Conservation (phyloP, 1,284 basidiomycete genomes). For the Apiotrichum gamsii region DNA sequence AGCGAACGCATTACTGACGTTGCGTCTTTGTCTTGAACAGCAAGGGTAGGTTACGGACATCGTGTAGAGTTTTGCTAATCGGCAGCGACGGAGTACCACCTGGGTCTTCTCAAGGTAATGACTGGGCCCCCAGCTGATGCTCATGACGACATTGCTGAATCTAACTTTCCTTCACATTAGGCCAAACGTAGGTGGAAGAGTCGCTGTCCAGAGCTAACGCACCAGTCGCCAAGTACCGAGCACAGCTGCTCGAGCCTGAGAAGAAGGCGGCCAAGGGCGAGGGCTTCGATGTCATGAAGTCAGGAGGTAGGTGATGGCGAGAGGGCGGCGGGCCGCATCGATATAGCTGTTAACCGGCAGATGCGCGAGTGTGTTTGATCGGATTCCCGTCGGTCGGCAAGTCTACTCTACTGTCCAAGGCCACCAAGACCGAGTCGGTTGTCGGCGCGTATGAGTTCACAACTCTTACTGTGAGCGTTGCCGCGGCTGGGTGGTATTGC, state of each 20-base stretch:
- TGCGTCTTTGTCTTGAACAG: slow-evolving; percentile 1
- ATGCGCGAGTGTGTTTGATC: slow-evolving; percentile 86
- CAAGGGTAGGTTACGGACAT: slow-evolving; percentile 14
- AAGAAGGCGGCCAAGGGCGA: slow-evolving; percentile 71
- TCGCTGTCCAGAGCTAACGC: not conserved
- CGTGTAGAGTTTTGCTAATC: slow-evolving; percentile 5
- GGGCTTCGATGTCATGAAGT: slow-evolving; percentile 91
- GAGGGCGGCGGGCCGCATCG: not conserved
- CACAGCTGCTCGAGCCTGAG: slow-evolving; percentile 78
- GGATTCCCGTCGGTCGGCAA: slow-evolving; percentile 94
- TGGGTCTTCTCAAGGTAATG: slow-evolving; percentile 48
- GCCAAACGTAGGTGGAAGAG: slow-evolving; percentile 32
- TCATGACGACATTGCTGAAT: slow-evolving; percentile 4
- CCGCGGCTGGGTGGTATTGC: too few relatives aligned
- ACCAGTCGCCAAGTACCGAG: slow-evolving; percentile 73
- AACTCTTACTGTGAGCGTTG: slow-evolving; percentile 64
- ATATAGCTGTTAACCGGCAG: slow-evolving; percentile 37
- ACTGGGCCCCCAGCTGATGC: not conserved
- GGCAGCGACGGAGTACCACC: slow-evolving; percentile 79
- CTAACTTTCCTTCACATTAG: slow-evolving; percentile 19
- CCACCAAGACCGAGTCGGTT: slow-evolving; percentile 82
- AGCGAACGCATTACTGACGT: not conserved
- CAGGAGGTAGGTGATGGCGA: slow-evolving; percentile 52
- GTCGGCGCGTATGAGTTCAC: slow-evolving; percentile 95
- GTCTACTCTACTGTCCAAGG: slow-evolving; percentile 86